Base-by-base conservation (phyloP, 345 rosid genomes). In the Toxicodendron radicans region DNA sequence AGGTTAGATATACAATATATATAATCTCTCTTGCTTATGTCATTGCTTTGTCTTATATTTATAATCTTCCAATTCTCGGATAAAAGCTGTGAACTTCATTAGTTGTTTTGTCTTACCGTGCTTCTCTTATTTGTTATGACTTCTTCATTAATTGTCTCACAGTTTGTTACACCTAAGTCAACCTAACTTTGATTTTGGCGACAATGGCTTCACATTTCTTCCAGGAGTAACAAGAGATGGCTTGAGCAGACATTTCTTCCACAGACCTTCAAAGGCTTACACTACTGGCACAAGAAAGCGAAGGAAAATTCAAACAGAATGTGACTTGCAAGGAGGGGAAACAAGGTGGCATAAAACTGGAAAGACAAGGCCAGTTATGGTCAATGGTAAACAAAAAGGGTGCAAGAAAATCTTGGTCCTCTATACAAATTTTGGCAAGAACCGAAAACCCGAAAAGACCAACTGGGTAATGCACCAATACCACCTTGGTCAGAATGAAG, bases 291-390 rank as follows among this genome's bases (percentile, higher is more conserved):
- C 99, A 76, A 85, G 99, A 84, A 95, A 93, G 81, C 80, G 97
- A 69, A 88, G 99, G 66, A 95, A 95, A 83, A 95, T 95, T 73
- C 99, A 95, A 81, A 93, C 88, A 2, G 99, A 95, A 84, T 87
- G 96, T 67, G 98, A 95, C 86, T 79, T 89, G 49, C 98, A 91
- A 80, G 97, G 99, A 2, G 98, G 99, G 32, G 99, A 95, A 85
- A 95, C 99, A n/a, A 85, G 99, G 79, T 95, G 99, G 99, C 99
- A 95, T 77, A 95, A 95, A 76, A 95, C 99, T 5, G 99, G 99
- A 5, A 95, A 95, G 83, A 95, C 99, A 43, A 85, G 99, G 77
- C 99, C 99, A 4, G 99, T 95, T 18, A 87, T 95, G 96, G 89
- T 89, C 30, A 93, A 88, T 57, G 99, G 99, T 24, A 90, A 82